Percentiles rank a stretch among this genome's conserved stretches.
phyloP scores from a whole-genome alignment of 2,329 filamentous ascomycete species.

The Thermoascus crustaceus region DNA sequence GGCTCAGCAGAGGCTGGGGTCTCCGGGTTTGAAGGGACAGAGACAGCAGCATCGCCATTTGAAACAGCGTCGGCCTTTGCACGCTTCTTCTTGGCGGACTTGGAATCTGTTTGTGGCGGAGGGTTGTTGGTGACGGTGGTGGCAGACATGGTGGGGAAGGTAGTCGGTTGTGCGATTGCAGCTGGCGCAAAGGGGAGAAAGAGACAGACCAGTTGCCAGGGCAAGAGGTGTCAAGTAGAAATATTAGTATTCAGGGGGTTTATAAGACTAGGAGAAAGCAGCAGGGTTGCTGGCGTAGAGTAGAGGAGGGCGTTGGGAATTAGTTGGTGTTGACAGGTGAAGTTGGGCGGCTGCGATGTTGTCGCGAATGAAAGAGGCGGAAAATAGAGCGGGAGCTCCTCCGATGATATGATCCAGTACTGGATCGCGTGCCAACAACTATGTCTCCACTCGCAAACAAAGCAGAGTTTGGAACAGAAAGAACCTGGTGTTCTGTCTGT shows the following conservation, averaged over 20 bases:
- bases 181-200: background rate
- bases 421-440: slow-evolving; percentile 1
- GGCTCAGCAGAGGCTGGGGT: slow-evolving; percentile 29
- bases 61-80: slow-evolving; percentile 40
- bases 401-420: too few relatives aligned
- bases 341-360: slow-evolving; percentile 1
- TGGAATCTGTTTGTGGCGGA: slow-evolving; percentile 53
- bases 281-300: slow-evolving; percentile 11
- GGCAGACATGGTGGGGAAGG: slow-evolving; percentile 49
- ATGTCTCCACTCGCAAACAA: too few relatives aligned
- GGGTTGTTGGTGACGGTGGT: slow-evolving; percentile 56
- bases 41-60: slow-evolving; percentile 27
- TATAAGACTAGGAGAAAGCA: slow-evolving; percentile 7
- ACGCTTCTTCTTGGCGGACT: slow-evolving; percentile 60
- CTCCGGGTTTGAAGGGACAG: slow-evolving; percentile 21
- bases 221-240: slow-evolving; percentile 10
- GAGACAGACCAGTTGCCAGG: background rate
- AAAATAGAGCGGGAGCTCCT: slow-evolving; percentile 3
- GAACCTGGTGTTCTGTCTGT: too few relatives aligned
- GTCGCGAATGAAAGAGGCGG: slow-evolving; percentile 4
- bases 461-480: too few relatives aligned
- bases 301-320: slow-evolving; percentile 4
- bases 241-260: slow-evolving; percentile 4
- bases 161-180: background rate
- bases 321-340: slow-evolving; percentile 4